Percentiles rank a stretch among this genome's conserved stretches.
Evolutionary conservation across 2,329 filamentous ascomycete species (phyloP).

Genomic region (Colletotrichum truncatum): DNA sequence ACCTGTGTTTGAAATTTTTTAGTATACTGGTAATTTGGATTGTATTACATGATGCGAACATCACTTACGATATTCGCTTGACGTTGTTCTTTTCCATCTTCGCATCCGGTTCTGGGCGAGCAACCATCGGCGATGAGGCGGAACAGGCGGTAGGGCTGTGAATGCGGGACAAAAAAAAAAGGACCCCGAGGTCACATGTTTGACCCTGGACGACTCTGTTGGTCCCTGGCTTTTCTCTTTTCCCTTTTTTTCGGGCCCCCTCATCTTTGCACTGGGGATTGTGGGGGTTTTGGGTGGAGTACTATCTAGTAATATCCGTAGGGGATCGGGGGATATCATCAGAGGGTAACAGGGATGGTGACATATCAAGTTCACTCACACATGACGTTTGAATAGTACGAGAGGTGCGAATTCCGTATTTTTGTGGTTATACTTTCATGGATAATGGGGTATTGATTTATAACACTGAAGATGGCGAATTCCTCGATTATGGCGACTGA

Average conservation of each 20-base stretch:
- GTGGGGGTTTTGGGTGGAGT: no score
- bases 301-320: no score
- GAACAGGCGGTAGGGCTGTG: neutral
- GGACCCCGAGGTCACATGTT: constrained; percentile 9
- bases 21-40: neutral
- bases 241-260: no score
- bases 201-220: neutral
- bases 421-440: no score
- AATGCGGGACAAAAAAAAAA: neutral
- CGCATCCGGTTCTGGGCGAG: neutral
- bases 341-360: no score
- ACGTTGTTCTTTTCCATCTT: constrained; percentile 16
- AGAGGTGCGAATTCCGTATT: no score
- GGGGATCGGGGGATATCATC: no score
- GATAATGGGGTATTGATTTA: no score
- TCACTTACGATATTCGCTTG: constrained; percentile 20
- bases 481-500: no score
- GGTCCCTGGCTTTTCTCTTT: neutral
- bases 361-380: no score
- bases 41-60: accelerated
- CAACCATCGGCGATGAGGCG: neutral
- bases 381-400: no score
- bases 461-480: no score
- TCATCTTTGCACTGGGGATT: neutral
- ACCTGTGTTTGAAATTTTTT: neutral